These are phyloP conservation scores for Skeletonema potamos DNA, from an alignment of 108 stramenopile genomes.

Conservation along the genomic window DNA sequence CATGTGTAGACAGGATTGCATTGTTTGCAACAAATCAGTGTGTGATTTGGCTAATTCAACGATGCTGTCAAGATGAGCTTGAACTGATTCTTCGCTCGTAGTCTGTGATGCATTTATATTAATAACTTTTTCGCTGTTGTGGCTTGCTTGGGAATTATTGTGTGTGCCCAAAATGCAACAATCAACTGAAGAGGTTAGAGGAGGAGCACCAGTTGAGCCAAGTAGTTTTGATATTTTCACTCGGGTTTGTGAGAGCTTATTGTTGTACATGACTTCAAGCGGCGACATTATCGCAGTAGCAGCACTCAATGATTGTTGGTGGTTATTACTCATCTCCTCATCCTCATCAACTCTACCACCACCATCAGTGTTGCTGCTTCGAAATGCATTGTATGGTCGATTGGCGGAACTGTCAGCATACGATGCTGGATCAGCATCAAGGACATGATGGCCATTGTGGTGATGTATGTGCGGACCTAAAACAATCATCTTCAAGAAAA, in stretches of 20 bases:
- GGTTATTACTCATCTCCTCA: neutral
- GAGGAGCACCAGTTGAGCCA: slow-evolving; percentile 28
- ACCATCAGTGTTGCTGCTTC: neutral
- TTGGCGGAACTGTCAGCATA: neutral
- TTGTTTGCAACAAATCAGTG: slow-evolving; percentile 5
- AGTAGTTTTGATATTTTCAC: slow-evolving; percentile 5
- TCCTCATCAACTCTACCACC: neutral
- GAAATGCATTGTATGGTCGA: neutral
- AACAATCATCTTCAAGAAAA: slow-evolving; percentile 28
- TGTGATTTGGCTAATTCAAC: slow-evolving; percentile 10
- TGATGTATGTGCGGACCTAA: slow-evolving; percentile 17
- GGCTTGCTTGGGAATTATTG: neutral
- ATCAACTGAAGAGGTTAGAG: neutral
- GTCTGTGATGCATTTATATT: neutral
- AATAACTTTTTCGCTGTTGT: neutral
- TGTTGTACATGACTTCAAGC: neutral
- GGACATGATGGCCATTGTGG: neutral
- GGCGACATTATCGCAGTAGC: neutral
- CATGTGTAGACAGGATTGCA: neutral
- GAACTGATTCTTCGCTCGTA: neutral
- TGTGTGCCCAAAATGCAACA: neutral
- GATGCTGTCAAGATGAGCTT: slow-evolving; percentile 2
- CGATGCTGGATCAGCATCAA: neutral
- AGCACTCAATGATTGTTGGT: neutral
- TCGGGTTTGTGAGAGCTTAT: slow-evolving; percentile 5